Evolutionary conservation across 768 basidiomycete genomes (phyloP).

Genomic region (Auricularia sp.): DNA sequence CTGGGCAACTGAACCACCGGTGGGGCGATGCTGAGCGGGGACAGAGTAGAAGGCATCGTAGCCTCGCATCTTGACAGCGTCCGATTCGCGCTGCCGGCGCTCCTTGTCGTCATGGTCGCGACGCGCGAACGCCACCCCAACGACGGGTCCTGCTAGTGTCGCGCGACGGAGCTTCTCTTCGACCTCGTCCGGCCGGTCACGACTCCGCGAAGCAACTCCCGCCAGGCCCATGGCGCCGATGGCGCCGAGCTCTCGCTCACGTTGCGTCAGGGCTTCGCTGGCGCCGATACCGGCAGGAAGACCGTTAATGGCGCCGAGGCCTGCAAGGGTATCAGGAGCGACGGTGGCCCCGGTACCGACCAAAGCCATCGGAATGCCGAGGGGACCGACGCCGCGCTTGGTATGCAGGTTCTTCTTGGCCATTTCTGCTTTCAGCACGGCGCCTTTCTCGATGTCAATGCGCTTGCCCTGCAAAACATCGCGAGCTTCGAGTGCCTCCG

Average conservation of each 20-base stretch:
- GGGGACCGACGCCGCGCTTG: conserved; percentile 76
- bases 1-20: conserved; percentile 2
- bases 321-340: conserved; percentile 18
- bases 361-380: conserved; percentile 19
- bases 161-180: conserved; percentile 9
- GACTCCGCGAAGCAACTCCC: conserved; percentile 17
- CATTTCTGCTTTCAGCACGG: conserved; percentile 96
- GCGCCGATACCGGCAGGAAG: conserved; percentile 6
- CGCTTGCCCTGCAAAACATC: conserved; percentile 82
- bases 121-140: neutral
- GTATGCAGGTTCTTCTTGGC: conserved; percentile 99
- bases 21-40: conserved; percentile 27
- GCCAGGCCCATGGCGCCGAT: conserved; percentile 39
- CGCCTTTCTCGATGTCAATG: conserved; percentile 87
- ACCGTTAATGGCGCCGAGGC: conserved; percentile 19
- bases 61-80: conserved; percentile 29
- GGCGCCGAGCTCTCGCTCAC: conserved; percentile 39
- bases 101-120: conserved; percentile 6
- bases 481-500: conserved; percentile 78
- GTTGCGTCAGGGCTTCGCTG: conserved; percentile 25
- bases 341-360: conserved; percentile 19
- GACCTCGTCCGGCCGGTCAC: conserved; percentile 54
- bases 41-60: conserved; percentile 77
- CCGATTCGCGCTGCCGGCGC: conserved; percentile 25
- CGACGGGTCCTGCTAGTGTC: neutral